Evolutionary conservation across 495 filamentous ascomycete genomes (phyloP), one percentile per base, ranked within the genome.

Genomic region (Hypoxylon intermedium): DNA sequence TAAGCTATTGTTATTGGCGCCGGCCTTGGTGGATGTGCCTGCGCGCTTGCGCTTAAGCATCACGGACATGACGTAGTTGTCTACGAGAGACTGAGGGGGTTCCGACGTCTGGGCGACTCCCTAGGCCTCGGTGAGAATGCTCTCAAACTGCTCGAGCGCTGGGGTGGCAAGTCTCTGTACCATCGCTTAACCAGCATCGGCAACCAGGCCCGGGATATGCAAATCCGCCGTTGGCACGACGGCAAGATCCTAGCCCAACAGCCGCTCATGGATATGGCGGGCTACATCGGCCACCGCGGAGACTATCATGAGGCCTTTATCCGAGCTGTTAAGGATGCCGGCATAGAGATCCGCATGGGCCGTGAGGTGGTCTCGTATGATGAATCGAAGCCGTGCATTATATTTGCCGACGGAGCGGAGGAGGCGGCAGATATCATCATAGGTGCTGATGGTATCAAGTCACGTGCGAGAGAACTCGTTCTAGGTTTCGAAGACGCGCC

Each of bases 231-330:
- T 12, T 80, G 77, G 77, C 58, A 75, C 31, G 79, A 81, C 56
- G 81, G 81, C 6, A 79, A 81, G 63, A 73, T 79, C 11, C 65
- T 83, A 1, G 81, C 79, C 1, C 73, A 76, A 60, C 81, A 83
- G 58, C 79, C 79, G 9, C 63, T 83, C 30, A 82, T 83, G 79
- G 81, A 83, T 59, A 82, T 82, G 81, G 81, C 79, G 0, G 79
- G 78, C 7, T 82, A 80, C 51, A 82, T 82, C 57, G 79, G 77
- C 3, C 80, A 83, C 48, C 70, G 79, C 23, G 80, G 80, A 1
- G 78, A 82, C 65, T 83, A 82, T 63, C 80, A 82, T 63, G 73
- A 76, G 34, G 77, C 74, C 5, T 82, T 83, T 51, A 72, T 83
- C 34, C 72, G 76, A 41, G 76, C 77, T 26, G 80, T 82, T 20